A percentile compares a stretch with the other conserved stretches of the same genome.
Conservation (phyloP, 176 grass and related monocot species). For the Carex myosuroides region DNA sequence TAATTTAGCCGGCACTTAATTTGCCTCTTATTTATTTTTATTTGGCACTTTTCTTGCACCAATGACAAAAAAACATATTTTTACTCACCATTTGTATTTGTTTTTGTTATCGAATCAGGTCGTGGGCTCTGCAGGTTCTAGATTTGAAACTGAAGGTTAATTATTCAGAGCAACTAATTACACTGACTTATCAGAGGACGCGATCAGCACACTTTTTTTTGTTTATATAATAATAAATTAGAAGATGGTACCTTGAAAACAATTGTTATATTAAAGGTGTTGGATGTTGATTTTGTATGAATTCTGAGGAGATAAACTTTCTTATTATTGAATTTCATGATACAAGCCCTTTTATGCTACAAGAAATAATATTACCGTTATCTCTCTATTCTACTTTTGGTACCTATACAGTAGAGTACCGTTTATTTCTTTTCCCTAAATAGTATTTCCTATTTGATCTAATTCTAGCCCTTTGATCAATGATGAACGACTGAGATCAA, state of each 20-base stretch:
- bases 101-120: not conserved
- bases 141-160: not conserved
- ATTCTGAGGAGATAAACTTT: no score
- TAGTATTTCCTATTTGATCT: no score
- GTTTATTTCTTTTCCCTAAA: no score
- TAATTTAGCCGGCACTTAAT: constrained; percentile 17
- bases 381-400: no score
- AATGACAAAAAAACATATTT: not conserved
- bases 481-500: no score
- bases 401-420: no score
- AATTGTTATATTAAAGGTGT: not conserved
- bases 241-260: not conserved
- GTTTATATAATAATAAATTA: not conserved
- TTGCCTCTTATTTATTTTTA: not conserved
- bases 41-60: not conserved
- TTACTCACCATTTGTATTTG: not conserved
- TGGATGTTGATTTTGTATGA: no score
- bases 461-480: no score
- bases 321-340: no score
- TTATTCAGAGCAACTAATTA: not conserved
- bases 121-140: constrained; percentile 14
- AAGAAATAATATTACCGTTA: no score
- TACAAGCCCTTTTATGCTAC: no score
- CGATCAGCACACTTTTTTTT: not conserved
- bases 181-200: not conserved